Conservation (phyloP, 1,284 basidiomycete genomes). For the Ceratobasidium sp. region DNA sequence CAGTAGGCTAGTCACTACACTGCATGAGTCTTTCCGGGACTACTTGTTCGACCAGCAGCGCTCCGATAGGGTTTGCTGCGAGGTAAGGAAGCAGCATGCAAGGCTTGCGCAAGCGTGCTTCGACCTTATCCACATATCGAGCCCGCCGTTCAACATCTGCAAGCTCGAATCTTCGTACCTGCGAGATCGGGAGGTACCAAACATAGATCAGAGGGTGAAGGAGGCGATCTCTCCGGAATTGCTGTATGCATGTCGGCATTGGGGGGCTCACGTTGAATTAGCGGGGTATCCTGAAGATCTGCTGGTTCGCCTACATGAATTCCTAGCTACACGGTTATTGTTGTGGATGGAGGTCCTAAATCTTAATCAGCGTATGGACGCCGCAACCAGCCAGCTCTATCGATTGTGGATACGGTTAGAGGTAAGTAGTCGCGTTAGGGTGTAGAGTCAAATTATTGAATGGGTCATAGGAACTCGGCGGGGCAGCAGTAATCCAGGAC, state of each 20-base stretch:
- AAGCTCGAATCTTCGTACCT: conserved; percentile 11
- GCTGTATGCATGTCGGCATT: conserved; percentile 22
- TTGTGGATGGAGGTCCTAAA: conserved; percentile 36
- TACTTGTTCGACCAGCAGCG: not conserved
- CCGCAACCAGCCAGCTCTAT: too few species aligned
- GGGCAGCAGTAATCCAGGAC: too few species aligned
- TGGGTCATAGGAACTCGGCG: too few species aligned
- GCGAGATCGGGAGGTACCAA: not conserved
- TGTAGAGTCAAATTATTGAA: too few species aligned
- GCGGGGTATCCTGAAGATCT: not conserved
- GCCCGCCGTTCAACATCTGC: too few species aligned
- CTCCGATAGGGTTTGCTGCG: conserved; percentile 2
- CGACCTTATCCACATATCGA: not conserved
- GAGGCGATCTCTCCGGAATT: not conserved
- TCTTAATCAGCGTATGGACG: too few species aligned
- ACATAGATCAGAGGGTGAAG: not conserved
- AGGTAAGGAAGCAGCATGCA: not conserved
- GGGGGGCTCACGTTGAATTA: too few species aligned
- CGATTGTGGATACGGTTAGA: too few species aligned
- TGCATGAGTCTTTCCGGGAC: conserved; percentile 18
- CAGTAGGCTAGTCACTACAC: not conserved
- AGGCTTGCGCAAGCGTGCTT: not conserved
- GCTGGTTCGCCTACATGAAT: not conserved
- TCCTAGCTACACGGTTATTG: conserved; percentile 7
- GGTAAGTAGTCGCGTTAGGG: too few species aligned